Percentiles rank a stretch among this genome's conserved stretches.
phyloP scores from a whole-genome alignment of 768 basidiomycete genomes.

The Rhodotorula babjevae region DNA sequence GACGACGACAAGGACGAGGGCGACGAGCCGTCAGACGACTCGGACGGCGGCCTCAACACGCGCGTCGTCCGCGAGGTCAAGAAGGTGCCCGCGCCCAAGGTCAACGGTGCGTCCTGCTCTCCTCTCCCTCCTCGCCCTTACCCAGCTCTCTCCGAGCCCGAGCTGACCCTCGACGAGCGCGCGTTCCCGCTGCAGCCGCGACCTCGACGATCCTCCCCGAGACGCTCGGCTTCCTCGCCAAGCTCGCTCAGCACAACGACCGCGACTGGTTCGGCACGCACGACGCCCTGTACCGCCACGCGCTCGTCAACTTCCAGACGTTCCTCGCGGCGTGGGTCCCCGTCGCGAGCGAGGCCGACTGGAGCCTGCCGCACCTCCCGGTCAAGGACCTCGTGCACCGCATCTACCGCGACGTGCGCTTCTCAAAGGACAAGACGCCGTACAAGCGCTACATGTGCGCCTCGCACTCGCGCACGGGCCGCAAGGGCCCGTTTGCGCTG shows the following conservation, averaged over 20 bases:
- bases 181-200: constrained; percentile 15
- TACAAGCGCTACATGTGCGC: constrained; percentile 81
- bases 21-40: constrained; percentile 11
- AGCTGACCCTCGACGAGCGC: background rate
- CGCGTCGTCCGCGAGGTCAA: constrained; percentile 69
- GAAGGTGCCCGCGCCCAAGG: constrained; percentile 78
- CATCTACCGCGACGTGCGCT: constrained; percentile 87
- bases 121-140: background rate
- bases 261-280: constrained; percentile 66
- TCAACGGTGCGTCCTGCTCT: constrained; percentile 58
- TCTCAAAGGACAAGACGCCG: constrained; percentile 57
- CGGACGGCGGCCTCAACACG: constrained; percentile 56
- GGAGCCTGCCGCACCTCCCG: constrained; percentile 79
- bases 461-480: constrained; percentile 78
- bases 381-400: constrained; percentile 86
- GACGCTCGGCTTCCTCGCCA: constrained; percentile 30
- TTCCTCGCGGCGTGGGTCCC: constrained; percentile 71
- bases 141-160: too few relatives aligned
- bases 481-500: constrained; percentile 81
- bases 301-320: constrained; percentile 66
- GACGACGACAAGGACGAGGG: constrained; percentile 15
- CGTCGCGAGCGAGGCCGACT: constrained; percentile 65
- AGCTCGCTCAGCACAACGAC: constrained; percentile 29
- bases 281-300: constrained; percentile 66
- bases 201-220: constrained; percentile 21